phyloP scores from a whole-genome alignment of 768 basidiomycete species.

The Termitomyces eurrhizus region DNA sequence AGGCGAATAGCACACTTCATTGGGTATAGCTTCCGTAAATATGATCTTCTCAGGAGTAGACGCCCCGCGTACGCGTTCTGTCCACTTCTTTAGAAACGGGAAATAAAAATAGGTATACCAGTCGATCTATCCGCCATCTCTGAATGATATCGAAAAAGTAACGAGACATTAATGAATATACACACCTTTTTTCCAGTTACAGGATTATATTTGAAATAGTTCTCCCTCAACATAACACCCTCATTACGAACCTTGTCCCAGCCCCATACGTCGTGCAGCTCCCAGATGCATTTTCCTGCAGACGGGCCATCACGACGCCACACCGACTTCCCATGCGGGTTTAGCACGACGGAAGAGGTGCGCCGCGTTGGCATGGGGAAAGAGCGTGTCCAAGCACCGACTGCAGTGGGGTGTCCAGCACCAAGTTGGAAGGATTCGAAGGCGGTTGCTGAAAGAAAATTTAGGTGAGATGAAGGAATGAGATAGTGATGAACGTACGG shows the following conservation, averaged over 20 bases:
- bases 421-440: slow-evolving; percentile 92
- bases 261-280: slow-evolving; percentile 91
- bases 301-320: slow-evolving; percentile 80
- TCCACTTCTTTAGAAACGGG: slow-evolving; percentile 72
- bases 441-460: slow-evolving; percentile 56
- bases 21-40: slow-evolving; percentile 87
- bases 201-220: slow-evolving; percentile 78
- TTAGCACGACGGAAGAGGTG: slow-evolving; percentile 56
- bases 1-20: slow-evolving; percentile 56
- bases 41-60: slow-evolving; percentile 53
- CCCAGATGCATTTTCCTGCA: slow-evolving; percentile 77
- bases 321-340: slow-evolving; percentile 52
- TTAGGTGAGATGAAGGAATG: background rate
- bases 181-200: slow-evolving; percentile 55
- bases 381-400: slow-evolving; percentile 79
- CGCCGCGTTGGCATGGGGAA: slow-evolving; percentile 85
- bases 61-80: slow-evolving; percentile 47
- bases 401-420: slow-evolving; percentile 74
- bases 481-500: slow-evolving; percentile 42
- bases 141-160: background rate
- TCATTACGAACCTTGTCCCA: slow-evolving; percentile 67
- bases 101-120: slow-evolving; percentile 88
- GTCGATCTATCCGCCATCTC: slow-evolving; percentile 47
- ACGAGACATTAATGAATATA: background rate
- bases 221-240: slow-evolving; percentile 76